Percentiles rank a stretch among this genome's conserved stretches.
These are phyloP conservation scores for Beta vulgaris DNA, from an alignment of 148 eudicot genomes.

Conservation along the genomic window DNA sequence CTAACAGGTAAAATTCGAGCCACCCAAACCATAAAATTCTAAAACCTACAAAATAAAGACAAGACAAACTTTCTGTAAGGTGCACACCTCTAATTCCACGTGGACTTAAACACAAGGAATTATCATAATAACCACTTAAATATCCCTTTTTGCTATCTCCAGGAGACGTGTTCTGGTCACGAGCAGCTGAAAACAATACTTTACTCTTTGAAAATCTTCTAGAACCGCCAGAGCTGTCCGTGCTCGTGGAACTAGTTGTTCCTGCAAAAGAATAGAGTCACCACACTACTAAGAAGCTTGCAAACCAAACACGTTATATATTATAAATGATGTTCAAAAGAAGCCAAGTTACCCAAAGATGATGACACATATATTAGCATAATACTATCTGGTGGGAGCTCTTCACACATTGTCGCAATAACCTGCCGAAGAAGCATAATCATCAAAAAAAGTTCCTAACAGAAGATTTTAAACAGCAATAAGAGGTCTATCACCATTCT, in stretches of 20 bases:
- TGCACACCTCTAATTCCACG: conserved; percentile 73
- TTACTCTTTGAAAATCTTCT: conserved; percentile 55
- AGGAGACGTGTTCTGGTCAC: conserved; percentile 32
- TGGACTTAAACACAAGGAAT: conserved; percentile 67
- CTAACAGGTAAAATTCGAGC: not conserved
- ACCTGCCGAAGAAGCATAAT: conserved; percentile 47
- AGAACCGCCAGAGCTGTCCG: conserved; percentile 59
- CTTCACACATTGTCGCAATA: conserved; percentile 76
- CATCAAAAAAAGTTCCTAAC: not conserved
- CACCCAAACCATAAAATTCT: conserved; percentile 1
- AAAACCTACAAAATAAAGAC: not conserved
- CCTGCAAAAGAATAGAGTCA: conserved; percentile 40
- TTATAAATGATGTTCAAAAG: not conserved
- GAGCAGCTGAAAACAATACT: conserved; percentile 41
- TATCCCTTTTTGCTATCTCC: conserved; percentile 50
- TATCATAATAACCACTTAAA: conserved; percentile 51
- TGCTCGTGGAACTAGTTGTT: conserved; percentile 40
- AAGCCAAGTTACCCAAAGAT: conserved; percentile 59
- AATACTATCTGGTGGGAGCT: conserved; percentile 77
- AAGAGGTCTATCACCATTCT: not conserved
- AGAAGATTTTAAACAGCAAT: not conserved
- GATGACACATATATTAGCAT: conserved; percentile 83
- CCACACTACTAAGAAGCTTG: conserved; percentile 8
- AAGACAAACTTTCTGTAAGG: not conserved
- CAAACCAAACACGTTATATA: not conserved